Evolutionary conservation across 1,284 basidiomycete genomes (phyloP).

Genomic region (Rhodotorula sp.): DNA sequence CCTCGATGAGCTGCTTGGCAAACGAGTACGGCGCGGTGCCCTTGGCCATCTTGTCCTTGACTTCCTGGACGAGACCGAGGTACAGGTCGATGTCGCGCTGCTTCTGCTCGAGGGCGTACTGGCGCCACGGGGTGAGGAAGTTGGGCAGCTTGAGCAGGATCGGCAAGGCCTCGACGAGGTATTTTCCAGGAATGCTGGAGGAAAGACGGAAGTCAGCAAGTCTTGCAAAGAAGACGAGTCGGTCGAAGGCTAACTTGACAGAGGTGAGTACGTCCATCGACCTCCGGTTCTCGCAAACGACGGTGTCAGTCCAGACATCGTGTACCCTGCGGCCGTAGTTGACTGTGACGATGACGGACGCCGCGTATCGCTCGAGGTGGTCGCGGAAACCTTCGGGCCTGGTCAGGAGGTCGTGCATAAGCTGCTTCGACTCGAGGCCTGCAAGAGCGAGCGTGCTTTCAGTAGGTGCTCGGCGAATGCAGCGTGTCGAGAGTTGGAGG

Average conservation of each 20-base stretch:
- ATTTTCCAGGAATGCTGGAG: conserved; percentile 58
- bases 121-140: conserved; percentile 25
- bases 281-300: conserved; percentile 26
- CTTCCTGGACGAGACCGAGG: conserved; percentile 55
- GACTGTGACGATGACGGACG: conserved; percentile 56
- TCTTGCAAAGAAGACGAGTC: background rate
- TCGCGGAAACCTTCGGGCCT: conserved; percentile 52
- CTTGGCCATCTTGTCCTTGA: conserved; percentile 53
- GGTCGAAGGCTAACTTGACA: conserved; percentile 20
- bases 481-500: too few relatives aligned
- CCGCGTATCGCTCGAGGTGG: conserved; percentile 57
- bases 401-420: conserved; percentile 53
- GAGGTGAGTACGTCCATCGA: conserved; percentile 28
- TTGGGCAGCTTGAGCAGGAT: conserved; percentile 56
- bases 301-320: conserved; percentile 30
- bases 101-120: conserved; percentile 44
- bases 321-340: conserved; percentile 55
- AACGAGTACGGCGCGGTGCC: conserved; percentile 55
- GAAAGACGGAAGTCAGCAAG: background rate
- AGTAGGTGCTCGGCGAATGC: too few relatives aligned
- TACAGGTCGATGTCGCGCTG: conserved; percentile 55
- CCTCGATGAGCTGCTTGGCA: conserved; percentile 53
- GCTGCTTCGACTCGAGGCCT: conserved; percentile 55
- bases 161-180: conserved; percentile 57
- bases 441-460: too few relatives aligned